Evolutionary conservation across 345 rosid species (phyloP).

Genomic region (Excoecaria agallocha): DNA sequence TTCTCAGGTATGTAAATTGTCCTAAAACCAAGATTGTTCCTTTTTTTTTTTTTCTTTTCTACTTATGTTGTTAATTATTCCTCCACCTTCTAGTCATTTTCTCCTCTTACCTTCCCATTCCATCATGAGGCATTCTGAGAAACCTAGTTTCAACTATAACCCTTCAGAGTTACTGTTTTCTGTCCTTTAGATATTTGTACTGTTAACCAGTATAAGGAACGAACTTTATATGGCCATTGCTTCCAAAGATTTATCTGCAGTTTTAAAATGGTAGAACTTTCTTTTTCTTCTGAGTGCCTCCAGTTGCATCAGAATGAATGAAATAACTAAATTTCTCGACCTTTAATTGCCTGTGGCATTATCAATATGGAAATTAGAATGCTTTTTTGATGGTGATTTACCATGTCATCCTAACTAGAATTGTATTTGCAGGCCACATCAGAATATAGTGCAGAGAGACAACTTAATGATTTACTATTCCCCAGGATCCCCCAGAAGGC

Average conservation of each 20-base stretch:
- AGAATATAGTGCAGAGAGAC: slow-evolving; percentile 70
- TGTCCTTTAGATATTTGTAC: background rate
- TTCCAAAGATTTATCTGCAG: background rate
- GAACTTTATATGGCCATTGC: background rate
- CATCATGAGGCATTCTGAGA: background rate
- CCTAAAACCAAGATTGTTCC: background rate
- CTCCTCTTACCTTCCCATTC: too few relatives aligned
- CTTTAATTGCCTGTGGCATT: background rate
- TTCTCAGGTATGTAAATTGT: slow-evolving; percentile 50
- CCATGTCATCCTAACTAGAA: background rate
- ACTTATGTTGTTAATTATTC: background rate
- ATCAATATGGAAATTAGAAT: background rate
- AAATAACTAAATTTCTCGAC: background rate
- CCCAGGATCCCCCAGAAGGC: slow-evolving; percentile 39
- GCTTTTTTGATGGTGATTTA: background rate
- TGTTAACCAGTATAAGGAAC: background rate
- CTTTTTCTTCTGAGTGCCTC: background rate
- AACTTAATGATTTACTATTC: slow-evolving; percentile 65
- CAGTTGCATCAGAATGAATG: background rate
- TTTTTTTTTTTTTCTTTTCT: background rate
- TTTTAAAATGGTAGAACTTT: background rate
- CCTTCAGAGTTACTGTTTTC: background rate
- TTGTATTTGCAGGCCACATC: slow-evolving; percentile 68
- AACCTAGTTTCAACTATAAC: too few relatives aligned
- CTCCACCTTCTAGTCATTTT: background rate